Base-by-base conservation (phyloP, 257 asterid species). In the Plantago ovata region DNA sequence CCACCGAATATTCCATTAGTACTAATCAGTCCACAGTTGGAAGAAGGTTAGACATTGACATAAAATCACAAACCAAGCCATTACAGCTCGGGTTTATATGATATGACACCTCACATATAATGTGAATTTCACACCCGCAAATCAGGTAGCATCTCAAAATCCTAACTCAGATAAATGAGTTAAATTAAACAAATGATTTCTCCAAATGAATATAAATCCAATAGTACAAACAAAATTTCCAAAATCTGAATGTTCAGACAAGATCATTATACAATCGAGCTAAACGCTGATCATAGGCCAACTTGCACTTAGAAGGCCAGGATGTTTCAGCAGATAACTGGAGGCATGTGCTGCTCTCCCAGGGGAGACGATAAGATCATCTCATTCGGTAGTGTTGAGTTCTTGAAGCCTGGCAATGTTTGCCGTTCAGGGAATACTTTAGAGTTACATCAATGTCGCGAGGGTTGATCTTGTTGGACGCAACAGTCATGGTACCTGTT, bases 381-480 rank as follows among this genome's bases (percentile, higher is more conserved):
- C 32, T 32, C 56, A 50, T 50, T 50, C 38, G 56, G 56, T 50
- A 50, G 28, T 12, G 5, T 22, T 50, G 56, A 15, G 56, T 50
- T 50, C 56, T 50, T 50, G 56, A 50, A 22, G 14, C 56, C 15
- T 50, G 56, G 56, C 56, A 50, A 50, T 50, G 56, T 22, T 50
- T 50, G 18, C 56, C 99, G 46, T 84, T 82, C 8, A 84, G 53
- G 0, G 95, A 78, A 75, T 93, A 93, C 73, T 81, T 89, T 18
- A 93, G 68, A 13, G 72, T 69, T 39, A 89, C 89, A 72, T 93
- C 99, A 41, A 93, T 84, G 58, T 93, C 99, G 8, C 97, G 96
- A 12, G 96, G 96, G 65, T 93, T 93, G 72, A 84, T 89, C 92
- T 89, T 83, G 73, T 93, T 93, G 36, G 84, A 90, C 16, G 96